phyloP scores from a whole-genome alignment of 192 early-diverging fungal genomes.

The Entomortierella parvispora region DNA sequence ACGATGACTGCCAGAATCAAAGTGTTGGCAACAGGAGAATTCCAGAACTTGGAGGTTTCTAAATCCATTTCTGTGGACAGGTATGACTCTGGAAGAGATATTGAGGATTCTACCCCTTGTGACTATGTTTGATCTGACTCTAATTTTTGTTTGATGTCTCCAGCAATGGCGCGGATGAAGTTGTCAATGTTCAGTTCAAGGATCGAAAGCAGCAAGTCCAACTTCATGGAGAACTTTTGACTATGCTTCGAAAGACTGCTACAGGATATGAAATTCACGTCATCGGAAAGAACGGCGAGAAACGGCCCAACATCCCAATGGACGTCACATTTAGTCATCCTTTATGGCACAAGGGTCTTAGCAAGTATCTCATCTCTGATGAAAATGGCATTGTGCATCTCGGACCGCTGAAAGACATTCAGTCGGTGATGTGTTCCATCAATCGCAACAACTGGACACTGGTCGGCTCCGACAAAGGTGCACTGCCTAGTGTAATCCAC shows the following conservation, averaged over 20 bases:
- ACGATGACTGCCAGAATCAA: conserved; percentile 49
- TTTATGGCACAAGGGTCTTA: neutral
- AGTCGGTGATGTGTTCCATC: neutral
- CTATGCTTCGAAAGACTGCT: conserved; percentile 14
- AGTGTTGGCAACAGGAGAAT: conserved; percentile 25
- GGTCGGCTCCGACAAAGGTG: neutral
- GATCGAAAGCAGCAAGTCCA: conserved; percentile 14
- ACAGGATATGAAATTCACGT: conserved; percentile 42
- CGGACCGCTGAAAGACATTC: conserved; percentile 31
- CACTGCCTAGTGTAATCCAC: conserved; percentile 20
- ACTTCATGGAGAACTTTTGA: conserved; percentile 36
- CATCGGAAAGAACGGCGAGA: conserved; percentile 56
- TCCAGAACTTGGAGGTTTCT: neutral
- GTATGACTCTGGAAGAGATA: conserved; percentile 16
- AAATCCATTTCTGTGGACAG: conserved; percentile 5
- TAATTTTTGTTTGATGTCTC: no score
- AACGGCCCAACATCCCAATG: conserved; percentile 17
- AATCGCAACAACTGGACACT: conserved; percentile 4
- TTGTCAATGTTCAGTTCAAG: neutral
- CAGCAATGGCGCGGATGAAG: conserved; percentile 1
- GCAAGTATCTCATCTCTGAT: conserved; percentile 36
- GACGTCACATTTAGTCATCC: conserved; percentile 39
- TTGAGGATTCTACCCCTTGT: no score
- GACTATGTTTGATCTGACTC: no score
- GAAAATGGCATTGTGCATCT: conserved; percentile 50